phyloP scores from a whole-genome alignment of 495 filamentous ascomycete genomes.

The Penicillium soppii region DNA sequence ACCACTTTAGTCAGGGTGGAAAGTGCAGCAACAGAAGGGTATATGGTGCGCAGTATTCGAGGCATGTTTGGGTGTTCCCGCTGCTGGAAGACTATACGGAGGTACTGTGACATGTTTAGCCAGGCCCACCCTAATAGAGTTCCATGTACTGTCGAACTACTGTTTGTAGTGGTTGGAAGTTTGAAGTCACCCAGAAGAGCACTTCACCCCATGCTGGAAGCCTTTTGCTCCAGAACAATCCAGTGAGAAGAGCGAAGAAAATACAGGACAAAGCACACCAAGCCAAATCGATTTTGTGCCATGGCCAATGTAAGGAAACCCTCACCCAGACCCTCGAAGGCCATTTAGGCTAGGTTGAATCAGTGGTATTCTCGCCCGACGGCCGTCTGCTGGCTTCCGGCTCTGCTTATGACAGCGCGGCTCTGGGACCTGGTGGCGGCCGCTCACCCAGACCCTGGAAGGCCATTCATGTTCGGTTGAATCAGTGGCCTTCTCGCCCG shows the following conservation, averaged over 20 bases:
- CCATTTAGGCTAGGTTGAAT: too few species aligned
- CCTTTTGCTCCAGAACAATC: neutral
- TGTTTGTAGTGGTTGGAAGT: neutral
- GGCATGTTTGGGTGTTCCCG: neutral
- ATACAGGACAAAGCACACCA: neutral
- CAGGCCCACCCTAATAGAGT: neutral
- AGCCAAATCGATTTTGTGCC: neutral
- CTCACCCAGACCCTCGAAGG: too few species aligned
- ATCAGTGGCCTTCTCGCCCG: neutral
- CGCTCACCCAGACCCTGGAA: neutral
- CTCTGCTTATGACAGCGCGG: too few species aligned
- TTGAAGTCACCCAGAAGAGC: neutral
- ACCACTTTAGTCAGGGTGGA: neutral
- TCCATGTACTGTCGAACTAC: neutral
- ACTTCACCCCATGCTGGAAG: neutral
- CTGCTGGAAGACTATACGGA: neutral
- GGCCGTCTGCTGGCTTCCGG: too few species aligned
- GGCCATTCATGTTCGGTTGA: neutral
- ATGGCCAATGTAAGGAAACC: neutral
- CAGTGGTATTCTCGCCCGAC: too few species aligned
- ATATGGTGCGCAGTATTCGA: neutral
- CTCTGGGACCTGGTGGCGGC: too few species aligned
- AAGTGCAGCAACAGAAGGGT: neutral
- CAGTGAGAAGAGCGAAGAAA: conserved; percentile 1
- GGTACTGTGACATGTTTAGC: neutral